Evolutionary conservation across 495 filamentous ascomycete species (phyloP).

Genomic region (Penicillium taxi): DNA sequence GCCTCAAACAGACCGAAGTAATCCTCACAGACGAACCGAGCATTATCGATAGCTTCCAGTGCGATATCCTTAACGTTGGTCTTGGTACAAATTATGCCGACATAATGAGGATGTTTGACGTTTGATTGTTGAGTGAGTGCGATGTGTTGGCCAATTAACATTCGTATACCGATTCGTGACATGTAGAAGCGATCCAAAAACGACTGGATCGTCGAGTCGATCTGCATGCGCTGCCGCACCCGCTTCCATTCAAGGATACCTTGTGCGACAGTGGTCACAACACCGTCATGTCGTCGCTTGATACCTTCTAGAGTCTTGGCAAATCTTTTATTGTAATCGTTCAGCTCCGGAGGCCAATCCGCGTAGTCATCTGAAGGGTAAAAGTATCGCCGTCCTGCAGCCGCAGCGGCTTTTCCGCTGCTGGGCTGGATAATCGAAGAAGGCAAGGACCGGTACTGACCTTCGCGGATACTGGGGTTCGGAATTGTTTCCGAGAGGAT

Average conservation of each 20-base stretch:
- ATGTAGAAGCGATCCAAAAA: conserved; percentile 99
- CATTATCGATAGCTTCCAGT: conserved; percentile 95
- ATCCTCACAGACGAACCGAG: conserved; percentile 96
- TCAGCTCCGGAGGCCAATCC: conserved; percentile 91
- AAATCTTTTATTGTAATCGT: conserved; percentile 89
- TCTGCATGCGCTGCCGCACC: conserved; percentile 92
- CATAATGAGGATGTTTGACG: conserved; percentile 80
- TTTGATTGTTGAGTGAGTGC: conserved; percentile 89
- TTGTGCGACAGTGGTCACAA: conserved; percentile 91
- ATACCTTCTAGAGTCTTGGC: conserved; percentile 78
- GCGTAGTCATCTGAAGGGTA: conserved; percentile 78
- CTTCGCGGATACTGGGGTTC: conserved; percentile 83
- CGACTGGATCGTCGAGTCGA: conserved; percentile 89
- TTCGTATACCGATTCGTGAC: conserved; percentile 98
- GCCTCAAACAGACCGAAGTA: conserved; percentile 98
- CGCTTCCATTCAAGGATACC: conserved; percentile 97
- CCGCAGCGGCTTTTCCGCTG: conserved; percentile 27
- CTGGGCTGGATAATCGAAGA: conserved; percentile 40
- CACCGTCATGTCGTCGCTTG: conserved; percentile 91
- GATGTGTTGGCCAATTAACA: conserved; percentile 98
- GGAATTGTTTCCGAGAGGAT: conserved; percentile 73
- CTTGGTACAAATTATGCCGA: conserved; percentile 97
- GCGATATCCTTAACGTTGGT: conserved; percentile 95
- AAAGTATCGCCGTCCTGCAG: conserved; percentile 68
- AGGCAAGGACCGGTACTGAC: conserved; percentile 76